Conservation (phyloP, 2,329 filamentous ascomycete genomes). For the Hypocrella siamensis region DNA sequence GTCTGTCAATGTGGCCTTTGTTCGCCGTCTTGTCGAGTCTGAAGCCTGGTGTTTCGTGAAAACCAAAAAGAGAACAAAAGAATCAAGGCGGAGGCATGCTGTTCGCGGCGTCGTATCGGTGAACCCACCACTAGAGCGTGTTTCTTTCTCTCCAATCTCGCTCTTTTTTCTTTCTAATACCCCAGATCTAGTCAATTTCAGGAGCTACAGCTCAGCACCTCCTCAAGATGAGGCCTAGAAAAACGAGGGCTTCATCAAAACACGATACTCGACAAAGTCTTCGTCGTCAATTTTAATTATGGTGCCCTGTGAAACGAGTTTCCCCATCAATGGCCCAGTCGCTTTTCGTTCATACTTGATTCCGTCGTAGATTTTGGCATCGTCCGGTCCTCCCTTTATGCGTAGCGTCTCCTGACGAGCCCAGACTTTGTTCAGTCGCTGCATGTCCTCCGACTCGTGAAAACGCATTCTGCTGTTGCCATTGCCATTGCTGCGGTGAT, state of each 20-base stretch:
- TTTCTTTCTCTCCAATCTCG: no score
- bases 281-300: conserved; percentile 51
- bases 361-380: conserved; percentile 41
- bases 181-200: no score
- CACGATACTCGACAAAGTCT: conserved; percentile 51
- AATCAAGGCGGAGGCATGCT: no score
- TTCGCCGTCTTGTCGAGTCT: no score
- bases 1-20: no score
- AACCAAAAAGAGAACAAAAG: no score
- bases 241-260: conserved; percentile 47
- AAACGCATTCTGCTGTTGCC: conserved; percentile 19
- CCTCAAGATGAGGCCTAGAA: conserved; percentile 22
- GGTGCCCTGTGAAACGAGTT: conserved; percentile 44
- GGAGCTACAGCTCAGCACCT: no score
- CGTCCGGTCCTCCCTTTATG: conserved; percentile 26
- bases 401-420: conserved; percentile 33
- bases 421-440: conserved; percentile 40
- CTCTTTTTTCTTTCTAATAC: no score
- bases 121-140: no score
- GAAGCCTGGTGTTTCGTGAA: no score
- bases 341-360: conserved; percentile 48
- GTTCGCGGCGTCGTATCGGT: no score
- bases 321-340: conserved; percentile 44
- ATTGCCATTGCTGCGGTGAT: conserved; percentile 2
- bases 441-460: conserved; percentile 31